Percentiles rank a stretch among this genome's conserved stretches.
phyloP scores from a whole-genome alignment of 140 eudicot genomes.

The Senecio squalidus region DNA sequence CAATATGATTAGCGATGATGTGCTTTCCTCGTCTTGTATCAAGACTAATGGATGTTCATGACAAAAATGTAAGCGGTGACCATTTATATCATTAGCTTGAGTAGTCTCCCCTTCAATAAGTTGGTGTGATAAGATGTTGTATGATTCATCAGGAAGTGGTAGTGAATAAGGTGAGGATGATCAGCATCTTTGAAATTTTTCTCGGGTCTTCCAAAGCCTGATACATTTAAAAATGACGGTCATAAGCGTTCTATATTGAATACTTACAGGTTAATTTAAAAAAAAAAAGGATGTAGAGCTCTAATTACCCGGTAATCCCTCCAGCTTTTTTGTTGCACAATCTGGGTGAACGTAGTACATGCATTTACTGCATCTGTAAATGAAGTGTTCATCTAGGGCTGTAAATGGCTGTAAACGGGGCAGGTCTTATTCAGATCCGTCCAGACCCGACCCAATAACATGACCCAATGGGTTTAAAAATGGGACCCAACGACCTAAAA shows the following conservation, averaged over 20 bases:
- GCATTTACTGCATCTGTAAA: constrained; percentile 10
- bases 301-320: neutral
- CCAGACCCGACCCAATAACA: too few species aligned
- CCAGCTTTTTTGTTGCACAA: constrained; percentile 1
- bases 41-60: constrained; percentile 18
- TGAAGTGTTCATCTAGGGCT: too few species aligned
- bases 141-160: constrained; percentile 16
- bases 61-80: neutral
- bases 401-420: too few species aligned
- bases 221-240: neutral
- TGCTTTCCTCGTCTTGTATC: neutral
- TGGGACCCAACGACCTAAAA: too few species aligned
- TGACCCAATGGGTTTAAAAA: too few species aligned
- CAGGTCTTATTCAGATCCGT: too few species aligned
- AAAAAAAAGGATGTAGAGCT: neutral
- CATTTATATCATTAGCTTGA: neutral
- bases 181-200: constrained; percentile 9
- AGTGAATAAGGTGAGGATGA: neutral
- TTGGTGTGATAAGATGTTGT: neutral
- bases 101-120: neutral
- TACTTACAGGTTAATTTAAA: neutral
- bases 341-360: neutral
- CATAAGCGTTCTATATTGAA: neutral
- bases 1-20: neutral
- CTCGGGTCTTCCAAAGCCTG: neutral